Evolutionary conservation across 2,329 filamentous ascomycete species (phyloP), one percentile per base, ranked within the genome.

Genomic region (Phyllachora maydis): DNA sequence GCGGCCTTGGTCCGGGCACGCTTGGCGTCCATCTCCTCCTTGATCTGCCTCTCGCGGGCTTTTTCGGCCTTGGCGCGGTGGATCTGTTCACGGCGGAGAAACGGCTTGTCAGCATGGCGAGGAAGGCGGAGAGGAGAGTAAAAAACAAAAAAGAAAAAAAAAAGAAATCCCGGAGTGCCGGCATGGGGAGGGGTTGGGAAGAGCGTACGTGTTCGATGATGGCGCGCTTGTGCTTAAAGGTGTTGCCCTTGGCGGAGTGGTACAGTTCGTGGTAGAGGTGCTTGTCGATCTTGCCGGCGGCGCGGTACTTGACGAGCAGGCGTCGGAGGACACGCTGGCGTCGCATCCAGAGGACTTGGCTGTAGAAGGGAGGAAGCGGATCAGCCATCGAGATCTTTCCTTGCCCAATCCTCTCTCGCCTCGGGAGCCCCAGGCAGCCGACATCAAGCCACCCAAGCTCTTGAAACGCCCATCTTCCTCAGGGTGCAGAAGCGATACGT

Each of bases 181-280:
- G n/a, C n/a, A n/a, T n/a, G n/a, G n/a, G n/a, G n/a, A n/a, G n/a
- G n/a, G n/a, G n/a, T n/a, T n/a, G n/a, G n/a, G n/a, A n/a, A n/a
- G n/a, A n/a, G 81, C 88, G 52, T 90, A 98, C 88, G 68, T 98
- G 88, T 73, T 98, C 88, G 55, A 98, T 82, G 47, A 98, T 75
- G 51, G 83, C 88, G 63, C 88, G 77, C 83, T 95, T 98, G 81
- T 98, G 88, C 83, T 98, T 98, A 78, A 98, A 98, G 57, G 88
- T 85, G 76, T 98, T 98, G 90, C 88, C 90, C 83, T 98, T 98
- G 75, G 78, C 88, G 55, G 91, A 67, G 62, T 93, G 88, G 73
- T 98, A 98, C 43, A 98, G 81, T 67, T 95, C 83, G 73, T 98
- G 88, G 74, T 98, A 98, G 35, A 98, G 82, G 71, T 98, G 88